phyloP scores from a whole-genome alignment of 805 yeast species.

The Hanseniaspora meyeri region DNA sequence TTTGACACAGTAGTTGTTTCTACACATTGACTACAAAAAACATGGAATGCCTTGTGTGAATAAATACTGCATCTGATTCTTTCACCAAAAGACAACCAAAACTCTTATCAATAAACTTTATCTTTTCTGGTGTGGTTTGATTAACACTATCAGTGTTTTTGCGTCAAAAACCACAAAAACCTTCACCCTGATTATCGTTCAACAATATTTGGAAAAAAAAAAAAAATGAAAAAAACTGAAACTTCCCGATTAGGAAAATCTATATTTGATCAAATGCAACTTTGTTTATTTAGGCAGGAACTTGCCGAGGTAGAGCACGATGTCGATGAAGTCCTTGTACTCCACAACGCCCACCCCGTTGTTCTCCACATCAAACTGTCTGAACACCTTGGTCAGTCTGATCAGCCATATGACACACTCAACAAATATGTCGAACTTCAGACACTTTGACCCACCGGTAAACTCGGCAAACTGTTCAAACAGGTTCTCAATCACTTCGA shows the following conservation, averaged over 20 bases:
- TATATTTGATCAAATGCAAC: background rate
- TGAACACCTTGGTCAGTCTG: conserved; percentile 65
- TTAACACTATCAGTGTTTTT: background rate
- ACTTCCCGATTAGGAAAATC: background rate
- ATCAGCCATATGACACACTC: conserved; percentile 68
- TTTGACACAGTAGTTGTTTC: no score
- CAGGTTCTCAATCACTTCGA: conserved; percentile 26
- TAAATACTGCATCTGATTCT: no score
- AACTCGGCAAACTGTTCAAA: conserved; percentile 29
- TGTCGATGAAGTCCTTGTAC: conserved; percentile 54
- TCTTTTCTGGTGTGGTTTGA: no score
- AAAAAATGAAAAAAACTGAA: no score
- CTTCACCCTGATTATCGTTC: no score
- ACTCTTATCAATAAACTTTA: no score
- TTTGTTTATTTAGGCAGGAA: conserved; percentile 18
- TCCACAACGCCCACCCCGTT: conserved; percentile 60
- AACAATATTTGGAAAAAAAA: no score
- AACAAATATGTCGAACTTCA: conserved; percentile 72
- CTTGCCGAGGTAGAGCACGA: conserved; percentile 31
- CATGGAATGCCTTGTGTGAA: no score
- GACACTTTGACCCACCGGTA: conserved; percentile 25
- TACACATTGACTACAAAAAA: no score
- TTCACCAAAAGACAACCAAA: background rate
- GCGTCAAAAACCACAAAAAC: background rate
- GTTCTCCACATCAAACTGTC: conserved; percentile 60